phyloP scores from a whole-genome alignment of 192 early-diverging fungal genomes.

The Helicostylum pulchrum region DNA sequence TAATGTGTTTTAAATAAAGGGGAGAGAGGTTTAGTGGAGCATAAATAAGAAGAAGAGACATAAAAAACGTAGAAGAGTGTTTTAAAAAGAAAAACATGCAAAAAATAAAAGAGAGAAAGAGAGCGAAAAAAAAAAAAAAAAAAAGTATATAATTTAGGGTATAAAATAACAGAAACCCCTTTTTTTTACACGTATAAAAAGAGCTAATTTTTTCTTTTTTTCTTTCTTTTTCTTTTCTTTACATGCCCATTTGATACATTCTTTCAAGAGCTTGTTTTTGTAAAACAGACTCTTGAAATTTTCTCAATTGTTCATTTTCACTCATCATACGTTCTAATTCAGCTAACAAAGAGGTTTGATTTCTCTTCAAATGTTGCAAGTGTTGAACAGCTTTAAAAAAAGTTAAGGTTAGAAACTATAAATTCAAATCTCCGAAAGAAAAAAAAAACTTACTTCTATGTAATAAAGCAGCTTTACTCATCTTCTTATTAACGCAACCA shows the following conservation, averaged over 20 bases:
- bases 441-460: slow-evolving; percentile 32
- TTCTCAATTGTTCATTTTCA: slow-evolving; percentile 33
- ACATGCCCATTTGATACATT: slow-evolving; percentile 35
- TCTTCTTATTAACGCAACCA: slow-evolving; percentile 37
- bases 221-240: slow-evolving; percentile 7
- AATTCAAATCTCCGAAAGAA: not conserved
- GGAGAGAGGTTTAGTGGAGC: too few relatives aligned
- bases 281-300: slow-evolving; percentile 33
- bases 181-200: not conserved
- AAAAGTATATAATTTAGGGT: not conserved
- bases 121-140: slow-evolving; percentile 3
- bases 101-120: slow-evolving; percentile 21
- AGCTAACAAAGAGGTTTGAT: slow-evolving; percentile 31
- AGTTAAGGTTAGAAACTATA: not conserved
- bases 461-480: slow-evolving; percentile 42
- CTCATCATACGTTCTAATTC: slow-evolving; percentile 25
- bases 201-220: not conserved
- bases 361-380: slow-evolving; percentile 40
- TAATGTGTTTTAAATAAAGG: too few relatives aligned
- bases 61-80: not conserved
- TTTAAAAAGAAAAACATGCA: slow-evolving; percentile 7
- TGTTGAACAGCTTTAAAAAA: slow-evolving; percentile 36
- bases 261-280: slow-evolving; percentile 39
- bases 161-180: slow-evolving; percentile 1
- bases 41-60: not conserved